phyloP scores from a whole-genome alignment of 140 eudicot genomes.

The Bidens hawaiensis region DNA sequence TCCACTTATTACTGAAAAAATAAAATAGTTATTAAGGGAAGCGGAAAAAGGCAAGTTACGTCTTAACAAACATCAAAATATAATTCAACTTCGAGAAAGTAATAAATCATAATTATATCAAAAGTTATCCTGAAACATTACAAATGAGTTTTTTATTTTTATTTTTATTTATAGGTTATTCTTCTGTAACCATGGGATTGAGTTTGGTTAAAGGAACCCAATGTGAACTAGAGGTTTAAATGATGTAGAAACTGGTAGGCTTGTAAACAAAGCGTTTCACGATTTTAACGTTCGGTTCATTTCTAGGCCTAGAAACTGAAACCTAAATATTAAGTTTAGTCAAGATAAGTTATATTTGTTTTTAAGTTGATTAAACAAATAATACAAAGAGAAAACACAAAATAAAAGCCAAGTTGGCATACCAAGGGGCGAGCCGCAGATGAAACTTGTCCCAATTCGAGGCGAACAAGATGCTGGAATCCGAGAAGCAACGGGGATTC shows the following conservation, averaged over 20 bases:
- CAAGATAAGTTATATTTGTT: too few species aligned
- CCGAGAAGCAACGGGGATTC: slow-evolving; percentile 7
- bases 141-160: background rate
- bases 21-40: slow-evolving; percentile 8
- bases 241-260: background rate
- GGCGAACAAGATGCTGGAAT: slow-evolving; percentile 15
- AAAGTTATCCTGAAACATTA: background rate
- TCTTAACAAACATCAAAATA: background rate
- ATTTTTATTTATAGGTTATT: background rate
- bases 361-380: too few species aligned
- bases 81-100: too few species aligned
- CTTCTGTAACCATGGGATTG: background rate
- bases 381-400: background rate
- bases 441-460: slow-evolving; percentile 24
- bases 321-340: background rate
- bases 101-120: background rate
- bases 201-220: background rate
- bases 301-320: too few species aligned
- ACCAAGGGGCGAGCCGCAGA: slow-evolving; percentile 27
- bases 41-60: background rate
- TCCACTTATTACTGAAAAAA: slow-evolving; percentile 41
- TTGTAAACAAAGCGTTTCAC: too few species aligned
- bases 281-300: too few species aligned
- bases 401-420: background rate
- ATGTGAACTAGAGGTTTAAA: background rate